phyloP scores from a whole-genome alignment of 345 rosid species.

The Eutrema yunnanense region DNA sequence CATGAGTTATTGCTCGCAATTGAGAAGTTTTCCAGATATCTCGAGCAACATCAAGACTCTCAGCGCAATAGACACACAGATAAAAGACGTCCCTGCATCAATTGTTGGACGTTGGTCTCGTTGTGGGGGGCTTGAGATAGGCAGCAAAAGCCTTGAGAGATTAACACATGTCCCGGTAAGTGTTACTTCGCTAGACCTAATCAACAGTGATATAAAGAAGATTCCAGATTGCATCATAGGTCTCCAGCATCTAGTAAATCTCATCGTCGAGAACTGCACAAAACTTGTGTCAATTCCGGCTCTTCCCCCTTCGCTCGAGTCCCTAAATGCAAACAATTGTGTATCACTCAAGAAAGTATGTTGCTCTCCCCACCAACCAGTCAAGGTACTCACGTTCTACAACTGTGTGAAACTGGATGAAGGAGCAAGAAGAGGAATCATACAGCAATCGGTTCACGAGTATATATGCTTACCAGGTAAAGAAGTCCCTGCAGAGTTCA shows the following conservation, averaged over 20 bases:
- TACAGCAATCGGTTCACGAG: neutral
- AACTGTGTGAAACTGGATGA: constrained; percentile 3
- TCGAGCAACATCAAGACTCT: neutral
- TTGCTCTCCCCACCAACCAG: neutral
- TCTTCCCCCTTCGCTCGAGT: neutral
- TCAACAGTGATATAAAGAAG: neutral
- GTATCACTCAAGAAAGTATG: neutral
- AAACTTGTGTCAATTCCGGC: neutral
- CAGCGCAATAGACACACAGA: neutral
- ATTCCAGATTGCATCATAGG: neutral
- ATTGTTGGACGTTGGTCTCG: neutral
- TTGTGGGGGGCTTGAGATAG: neutral
- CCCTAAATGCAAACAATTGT: neutral
- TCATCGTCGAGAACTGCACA: neutral
- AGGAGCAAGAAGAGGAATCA: neutral
- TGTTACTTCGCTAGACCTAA: neutral
- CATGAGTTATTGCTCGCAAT: neutral
- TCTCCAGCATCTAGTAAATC: neutral
- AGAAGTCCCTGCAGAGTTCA: neutral
- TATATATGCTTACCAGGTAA: constrained; percentile 2
- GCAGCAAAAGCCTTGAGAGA: constrained; percentile 2
- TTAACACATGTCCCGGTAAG: neutral
- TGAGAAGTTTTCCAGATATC: constrained; percentile 18
- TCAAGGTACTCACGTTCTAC: neutral
- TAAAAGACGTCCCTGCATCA: constrained; percentile 2